Evolutionary conservation across 2,329 filamentous ascomycete genomes (phyloP).

Genomic region (Aphanocladium album): DNA sequence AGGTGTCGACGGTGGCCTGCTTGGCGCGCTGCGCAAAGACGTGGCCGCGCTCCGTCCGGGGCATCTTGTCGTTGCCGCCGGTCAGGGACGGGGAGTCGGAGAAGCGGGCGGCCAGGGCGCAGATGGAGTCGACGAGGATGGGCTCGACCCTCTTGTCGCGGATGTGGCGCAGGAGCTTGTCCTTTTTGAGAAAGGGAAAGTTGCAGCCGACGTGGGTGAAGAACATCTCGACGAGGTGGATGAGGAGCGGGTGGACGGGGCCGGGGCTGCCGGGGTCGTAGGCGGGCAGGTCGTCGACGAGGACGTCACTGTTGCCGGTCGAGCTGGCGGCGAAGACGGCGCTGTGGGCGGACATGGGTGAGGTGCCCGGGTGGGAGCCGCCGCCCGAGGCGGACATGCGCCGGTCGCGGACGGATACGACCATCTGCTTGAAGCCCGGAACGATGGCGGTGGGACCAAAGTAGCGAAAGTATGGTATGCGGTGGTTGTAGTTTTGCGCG

Average conservation of each 20-base stretch:
- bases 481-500: conserved; percentile 44
- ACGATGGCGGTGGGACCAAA: conserved; percentile 89
- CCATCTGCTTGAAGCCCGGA: conserved; percentile 90
- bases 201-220: conserved; percentile 79
- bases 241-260: conserved; percentile 70
- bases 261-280: conserved; percentile 69
- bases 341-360: conserved; percentile 39
- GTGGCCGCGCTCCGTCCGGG: conserved; percentile 65
- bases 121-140: conserved; percentile 82
- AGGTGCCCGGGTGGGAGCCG: conserved; percentile 52
- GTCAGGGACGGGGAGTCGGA: conserved; percentile 53
- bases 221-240: conserved; percentile 72
- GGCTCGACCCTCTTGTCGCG: conserved; percentile 77
- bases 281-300: conserved; percentile 56
- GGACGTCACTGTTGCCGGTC: conserved; percentile 38
- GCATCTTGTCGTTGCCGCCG: conserved; percentile 42
- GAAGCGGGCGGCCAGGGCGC: conserved; percentile 75
- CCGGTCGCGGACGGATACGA: conserved; percentile 66
- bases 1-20: conserved; percentile 74
- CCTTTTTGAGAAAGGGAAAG: conserved; percentile 73
- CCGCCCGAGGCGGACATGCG: conserved; percentile 49
- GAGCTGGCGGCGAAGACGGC: conserved; percentile 34
- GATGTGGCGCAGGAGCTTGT: conserved; percentile 68
- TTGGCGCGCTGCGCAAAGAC: conserved; percentile 79
- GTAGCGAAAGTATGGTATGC: conserved; percentile 85